These are phyloP conservation scores for Sonneratia caseolaris DNA, from an alignment of 345 rosid genomes.

Conservation along the genomic window DNA sequence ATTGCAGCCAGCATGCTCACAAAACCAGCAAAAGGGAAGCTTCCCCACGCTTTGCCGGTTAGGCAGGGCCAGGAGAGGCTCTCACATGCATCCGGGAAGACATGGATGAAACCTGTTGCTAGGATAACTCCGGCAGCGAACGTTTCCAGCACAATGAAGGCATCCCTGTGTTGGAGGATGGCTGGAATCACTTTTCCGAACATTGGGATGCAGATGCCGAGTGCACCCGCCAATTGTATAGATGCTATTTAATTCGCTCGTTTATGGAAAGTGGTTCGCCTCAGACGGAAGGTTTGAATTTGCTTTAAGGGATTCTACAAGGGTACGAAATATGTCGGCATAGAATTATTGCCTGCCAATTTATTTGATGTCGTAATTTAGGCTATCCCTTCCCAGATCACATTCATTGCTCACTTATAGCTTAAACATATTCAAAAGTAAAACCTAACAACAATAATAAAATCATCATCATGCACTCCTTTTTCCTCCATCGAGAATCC, in stretches of 20 bases:
- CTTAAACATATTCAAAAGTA: too few relatives aligned
- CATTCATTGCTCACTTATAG: too few relatives aligned
- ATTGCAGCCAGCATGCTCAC: conserved; percentile 65
- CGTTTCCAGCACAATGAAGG: conserved; percentile 43
- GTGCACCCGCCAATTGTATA: conserved; percentile 31
- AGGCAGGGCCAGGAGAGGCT: conserved; percentile 42
- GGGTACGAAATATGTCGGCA: too few relatives aligned
- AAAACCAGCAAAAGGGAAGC: conserved; percentile 68
- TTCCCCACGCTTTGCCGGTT: conserved; percentile 49
- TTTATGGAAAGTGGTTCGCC: too few relatives aligned
- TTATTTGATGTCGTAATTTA: too few relatives aligned
- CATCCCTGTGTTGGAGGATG: conserved; percentile 16
- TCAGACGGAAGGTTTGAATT: too few relatives aligned
- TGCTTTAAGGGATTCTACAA: too few relatives aligned
- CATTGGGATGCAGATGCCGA: conserved; percentile 43
- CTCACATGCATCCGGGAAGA: conserved; percentile 67
- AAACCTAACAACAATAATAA: too few relatives aligned
- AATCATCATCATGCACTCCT: too few relatives aligned
- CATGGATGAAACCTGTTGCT: conserved; percentile 76
- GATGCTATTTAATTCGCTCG: conserved; percentile 15
- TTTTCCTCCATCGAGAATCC: too few relatives aligned
- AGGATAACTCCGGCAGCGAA: conserved; percentile 60
- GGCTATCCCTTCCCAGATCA: too few relatives aligned
- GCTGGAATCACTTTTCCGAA: conserved; percentile 24
- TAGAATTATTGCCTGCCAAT: too few relatives aligned